Percentiles rank a stretch among this genome's conserved stretches.
Evolutionary conservation across 164 flowering plant species (phyloP).

Genomic region (Litsea cubeba): DNA sequence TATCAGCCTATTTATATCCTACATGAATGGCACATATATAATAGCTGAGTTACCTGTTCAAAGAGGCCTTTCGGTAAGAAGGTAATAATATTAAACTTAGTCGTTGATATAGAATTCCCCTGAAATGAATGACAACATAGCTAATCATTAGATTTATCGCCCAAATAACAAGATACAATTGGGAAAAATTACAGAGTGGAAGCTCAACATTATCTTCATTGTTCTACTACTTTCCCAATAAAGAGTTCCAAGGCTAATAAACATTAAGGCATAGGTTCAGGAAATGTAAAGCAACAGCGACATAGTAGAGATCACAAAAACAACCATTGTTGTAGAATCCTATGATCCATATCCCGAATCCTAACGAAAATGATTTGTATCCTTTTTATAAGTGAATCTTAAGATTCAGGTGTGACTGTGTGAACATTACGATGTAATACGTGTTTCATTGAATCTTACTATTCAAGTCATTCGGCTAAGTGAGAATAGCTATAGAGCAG

Average conservation of each 20-base stretch:
- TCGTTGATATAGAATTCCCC: slow-evolving; percentile 95
- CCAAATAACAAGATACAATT: not conserved
- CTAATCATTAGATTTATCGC: not conserved
- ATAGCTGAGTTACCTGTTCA: slow-evolving; percentile 68
- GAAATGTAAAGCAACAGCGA: not conserved
- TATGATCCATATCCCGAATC: too few species aligned
- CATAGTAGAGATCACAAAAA: not conserved
- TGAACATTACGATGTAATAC: too few species aligned
- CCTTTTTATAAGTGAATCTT: too few species aligned
- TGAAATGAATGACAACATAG: slow-evolving; percentile 22
- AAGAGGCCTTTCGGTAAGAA: slow-evolving; percentile 93
- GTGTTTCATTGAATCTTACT: too few species aligned
- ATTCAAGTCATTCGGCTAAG: too few species aligned
- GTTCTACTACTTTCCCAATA: not conserved
- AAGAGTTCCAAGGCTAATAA: not conserved
- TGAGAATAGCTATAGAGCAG: too few species aligned
- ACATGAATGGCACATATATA: not conserved
- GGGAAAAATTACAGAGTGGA: not conserved
- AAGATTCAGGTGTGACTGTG: too few species aligned
- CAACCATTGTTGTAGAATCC: too few species aligned
- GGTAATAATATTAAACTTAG: slow-evolving; percentile 82
- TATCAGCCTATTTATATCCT: not conserved
- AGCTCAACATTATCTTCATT: not conserved
- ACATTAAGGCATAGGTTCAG: not conserved
- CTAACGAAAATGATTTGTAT: too few species aligned